Evolutionary conservation across 805 yeast species (phyloP).

Genomic region (Kodamaea leandrae): DNA sequence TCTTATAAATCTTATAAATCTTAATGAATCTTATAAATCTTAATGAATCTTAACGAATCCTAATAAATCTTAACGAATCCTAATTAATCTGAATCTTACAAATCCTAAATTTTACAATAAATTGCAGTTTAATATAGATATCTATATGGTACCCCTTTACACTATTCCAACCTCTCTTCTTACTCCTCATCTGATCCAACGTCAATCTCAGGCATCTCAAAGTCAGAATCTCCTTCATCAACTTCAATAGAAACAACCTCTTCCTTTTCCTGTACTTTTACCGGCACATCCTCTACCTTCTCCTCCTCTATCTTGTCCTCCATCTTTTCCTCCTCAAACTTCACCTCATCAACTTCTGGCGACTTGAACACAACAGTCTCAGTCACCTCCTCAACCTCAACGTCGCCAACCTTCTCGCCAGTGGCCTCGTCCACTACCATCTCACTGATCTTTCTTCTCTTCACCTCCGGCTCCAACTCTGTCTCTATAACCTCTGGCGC

Average conservation of each 20-base stretch:
- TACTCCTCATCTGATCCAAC: conserved; percentile 44
- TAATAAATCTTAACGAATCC: too few relatives aligned
- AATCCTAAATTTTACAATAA: too few relatives aligned
- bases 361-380: too few relatives aligned
- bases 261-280: background rate
- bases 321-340: background rate
- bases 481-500: background rate
- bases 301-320: conserved; percentile 1
- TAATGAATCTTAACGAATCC: too few relatives aligned
- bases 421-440: background rate
- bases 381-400: conserved; percentile 1
- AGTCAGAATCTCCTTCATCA: conserved; percentile 41
- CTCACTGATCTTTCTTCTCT: background rate
- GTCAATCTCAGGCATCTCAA: conserved; percentile 50
- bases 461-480: conserved; percentile 6
- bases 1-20: too few relatives aligned
- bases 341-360: background rate
- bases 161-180: background rate
- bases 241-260: conserved; percentile 10
- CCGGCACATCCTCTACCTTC: background rate
- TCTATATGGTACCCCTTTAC: too few relatives aligned
- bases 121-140: too few relatives aligned
- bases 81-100: too few relatives aligned
- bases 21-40: too few relatives aligned
- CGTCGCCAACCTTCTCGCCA: conserved; percentile 1